Evolutionary conservation across 1,139 yeast species (phyloP), one percentile per base, ranked within the genome.

Genomic region (Tardiomyces depauwii): DNA sequence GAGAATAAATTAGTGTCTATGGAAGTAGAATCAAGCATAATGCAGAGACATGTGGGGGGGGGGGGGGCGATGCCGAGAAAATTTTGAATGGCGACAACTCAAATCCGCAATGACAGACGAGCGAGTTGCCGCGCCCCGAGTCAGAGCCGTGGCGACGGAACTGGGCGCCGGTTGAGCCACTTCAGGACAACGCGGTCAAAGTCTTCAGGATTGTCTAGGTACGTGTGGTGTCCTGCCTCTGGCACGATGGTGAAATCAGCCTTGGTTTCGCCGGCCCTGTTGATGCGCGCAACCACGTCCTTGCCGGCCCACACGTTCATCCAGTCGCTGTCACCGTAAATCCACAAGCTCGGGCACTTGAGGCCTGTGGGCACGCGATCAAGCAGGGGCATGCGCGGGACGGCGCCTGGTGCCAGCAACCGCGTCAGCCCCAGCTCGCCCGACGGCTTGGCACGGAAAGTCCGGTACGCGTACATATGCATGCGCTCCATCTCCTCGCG

Each of bases 241-340:
- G 70, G 60, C 0, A 84, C 66, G 12, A 76, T 66, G n/a, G 63
- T 65, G 50, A 73, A 78, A 7, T 58, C 55, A 2, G 67, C 65
- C 36, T 14, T 30, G 16, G 36, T 5, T 5, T 30, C 11, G 7
- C 60, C 62, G 5, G 54, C 58, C 1, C 61, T 60, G 41, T 69
- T 62, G 47, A 79, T 59, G 32, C 64, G 53, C 25, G 68, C 54
- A 1, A 66, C 71, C 43, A 77, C 77, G 47, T 74, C 73, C 11
- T 64, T 55, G 0, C 95, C 96, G 0, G 93, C 91, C 41, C 73
- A 75, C 1, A 74, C 67, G 59, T 84, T 82, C 96, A 88, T 88
- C 75, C 91, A 88, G 60, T 88, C 96, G 52, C 72, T 77, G 52
- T 82, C 80, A 0, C 96, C 96, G 60, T 87, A 88, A 42, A 86